These are phyloP conservation scores for Cladosporium oxysporum DNA, from an alignment of 2,329 filamentous ascomycete species.

Conservation along the genomic window DNA sequence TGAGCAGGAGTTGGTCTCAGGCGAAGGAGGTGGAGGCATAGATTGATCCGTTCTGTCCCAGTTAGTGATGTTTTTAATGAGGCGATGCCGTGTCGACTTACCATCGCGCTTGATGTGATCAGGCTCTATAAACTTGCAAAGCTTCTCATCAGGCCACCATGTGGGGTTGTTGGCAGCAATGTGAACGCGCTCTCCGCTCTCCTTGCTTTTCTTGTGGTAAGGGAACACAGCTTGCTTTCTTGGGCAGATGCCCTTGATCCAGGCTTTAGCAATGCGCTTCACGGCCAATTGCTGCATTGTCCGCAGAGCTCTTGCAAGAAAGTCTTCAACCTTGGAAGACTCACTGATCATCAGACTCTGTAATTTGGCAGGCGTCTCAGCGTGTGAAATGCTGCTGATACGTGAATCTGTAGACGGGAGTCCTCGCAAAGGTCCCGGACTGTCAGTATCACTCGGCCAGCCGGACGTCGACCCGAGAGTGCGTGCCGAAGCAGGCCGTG, in stretches of 20 bases:
- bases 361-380: not conserved
- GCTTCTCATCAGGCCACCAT: conserved; percentile 39
- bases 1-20: conserved; percentile 33
- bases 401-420: not conserved
- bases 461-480: not conserved
- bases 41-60: conserved; percentile 31
- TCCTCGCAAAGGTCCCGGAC: not conserved
- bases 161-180: conserved; percentile 37
- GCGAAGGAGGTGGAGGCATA: conserved; percentile 35
- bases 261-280: conserved; percentile 73
- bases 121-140: conserved; percentile 69
- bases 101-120: conserved; percentile 71
- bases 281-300: conserved; percentile 70
- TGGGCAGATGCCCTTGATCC: conserved; percentile 73
- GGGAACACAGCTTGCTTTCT: conserved; percentile 76
- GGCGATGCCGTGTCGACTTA: conserved; percentile 36
- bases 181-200: not conserved
- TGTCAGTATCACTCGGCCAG: not conserved
- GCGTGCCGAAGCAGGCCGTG: not conserved
- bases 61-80: conserved; percentile 20
- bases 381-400: not conserved
- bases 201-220: conserved; percentile 59
- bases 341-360: conserved; percentile 18
- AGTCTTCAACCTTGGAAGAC: conserved; percentile 46
- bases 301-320: conserved; percentile 64